These are phyloP conservation scores for Closterium sp. DNA, from an alignment of 139 green algal genomes.

Conservation along the genomic window DNA sequence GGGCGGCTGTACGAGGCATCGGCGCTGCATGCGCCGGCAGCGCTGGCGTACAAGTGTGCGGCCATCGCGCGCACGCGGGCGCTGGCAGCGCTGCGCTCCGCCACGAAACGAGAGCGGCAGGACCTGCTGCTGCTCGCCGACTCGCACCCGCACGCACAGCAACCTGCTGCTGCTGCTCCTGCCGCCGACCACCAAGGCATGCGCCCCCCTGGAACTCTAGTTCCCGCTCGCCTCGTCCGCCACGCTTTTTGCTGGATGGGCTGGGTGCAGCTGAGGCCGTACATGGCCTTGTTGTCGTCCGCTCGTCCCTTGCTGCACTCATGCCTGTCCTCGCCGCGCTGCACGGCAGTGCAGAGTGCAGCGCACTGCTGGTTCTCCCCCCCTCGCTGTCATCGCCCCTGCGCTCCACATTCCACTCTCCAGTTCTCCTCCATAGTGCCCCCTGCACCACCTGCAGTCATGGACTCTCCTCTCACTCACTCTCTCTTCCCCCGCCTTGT, in stretches of 20 bases:
- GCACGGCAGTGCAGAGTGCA: too few species aligned
- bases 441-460: not conserved
- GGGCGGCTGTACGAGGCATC: slow-evolving; percentile 5
- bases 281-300: too few species aligned
- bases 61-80: slow-evolving; percentile 19
- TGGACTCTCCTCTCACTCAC: not conserved
- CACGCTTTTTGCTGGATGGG: too few species aligned
- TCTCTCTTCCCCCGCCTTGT: too few species aligned
- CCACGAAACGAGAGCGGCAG: not conserved
- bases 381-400: too few species aligned
- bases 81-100: not conserved
- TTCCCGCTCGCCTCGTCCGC: not conserved
- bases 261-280: too few species aligned
- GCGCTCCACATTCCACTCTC: not conserved
- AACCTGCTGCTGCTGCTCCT: not conserved
- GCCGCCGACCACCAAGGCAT: not conserved
- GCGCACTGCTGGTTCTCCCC: too few species aligned
- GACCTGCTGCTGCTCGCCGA: not conserved
- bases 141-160: not conserved
- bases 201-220: too few species aligned
- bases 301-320: too few species aligned
- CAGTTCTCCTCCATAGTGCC: not conserved
- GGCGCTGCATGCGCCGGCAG: not conserved
- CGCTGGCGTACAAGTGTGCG: slow-evolving; percentile 28
- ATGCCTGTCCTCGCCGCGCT: too few species aligned